These are phyloP conservation scores for Cornus suecica DNA, from an alignment of 148 eudicot species.

Conservation along the genomic window DNA sequence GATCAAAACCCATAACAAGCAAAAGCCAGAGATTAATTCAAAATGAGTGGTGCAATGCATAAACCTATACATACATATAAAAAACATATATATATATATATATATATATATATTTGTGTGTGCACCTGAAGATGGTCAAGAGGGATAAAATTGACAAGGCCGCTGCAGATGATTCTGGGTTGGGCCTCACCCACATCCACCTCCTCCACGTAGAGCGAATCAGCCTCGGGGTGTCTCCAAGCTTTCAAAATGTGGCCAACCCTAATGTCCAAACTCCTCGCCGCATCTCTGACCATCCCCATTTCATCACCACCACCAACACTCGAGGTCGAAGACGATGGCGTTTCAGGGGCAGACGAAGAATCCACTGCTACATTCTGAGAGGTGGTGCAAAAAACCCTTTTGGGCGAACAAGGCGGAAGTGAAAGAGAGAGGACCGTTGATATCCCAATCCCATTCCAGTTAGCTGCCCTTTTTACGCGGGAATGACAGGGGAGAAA, in stretches of 20 bases:
- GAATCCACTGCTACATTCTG: slow-evolving; percentile 11
- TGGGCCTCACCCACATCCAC: slow-evolving; percentile 80
- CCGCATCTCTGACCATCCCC: slow-evolving; percentile 35
- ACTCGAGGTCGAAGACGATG: slow-evolving; percentile 2
- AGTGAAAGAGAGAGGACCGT: not conserved
- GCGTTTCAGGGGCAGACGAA: slow-evolving; percentile 6
- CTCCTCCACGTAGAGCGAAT: slow-evolving; percentile 82
- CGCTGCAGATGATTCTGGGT: slow-evolving; percentile 83
- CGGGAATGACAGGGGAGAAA: slow-evolving; percentile 2
- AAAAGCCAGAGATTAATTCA: too few species aligned
- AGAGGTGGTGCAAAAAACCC: slow-evolving; percentile 23
- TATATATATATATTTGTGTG: not conserved
- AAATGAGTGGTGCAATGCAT: too few species aligned
- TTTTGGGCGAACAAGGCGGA: slow-evolving; percentile 12
- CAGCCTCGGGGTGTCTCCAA: slow-evolving; percentile 85
- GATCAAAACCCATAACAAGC: too few species aligned
- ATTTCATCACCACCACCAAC: not conserved
- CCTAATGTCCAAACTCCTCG: slow-evolving; percentile 64
- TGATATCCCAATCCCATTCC: not conserved
- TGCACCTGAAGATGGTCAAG: slow-evolving; percentile 68
- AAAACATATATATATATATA: too few species aligned
- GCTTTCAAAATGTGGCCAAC: slow-evolving; percentile 71
- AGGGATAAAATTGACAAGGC: slow-evolving; percentile 73
- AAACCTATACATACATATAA: too few species aligned
- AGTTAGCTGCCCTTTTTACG: not conserved